Conservation (phyloP, 148 eudicot genomes). For the Silene conica region DNA sequence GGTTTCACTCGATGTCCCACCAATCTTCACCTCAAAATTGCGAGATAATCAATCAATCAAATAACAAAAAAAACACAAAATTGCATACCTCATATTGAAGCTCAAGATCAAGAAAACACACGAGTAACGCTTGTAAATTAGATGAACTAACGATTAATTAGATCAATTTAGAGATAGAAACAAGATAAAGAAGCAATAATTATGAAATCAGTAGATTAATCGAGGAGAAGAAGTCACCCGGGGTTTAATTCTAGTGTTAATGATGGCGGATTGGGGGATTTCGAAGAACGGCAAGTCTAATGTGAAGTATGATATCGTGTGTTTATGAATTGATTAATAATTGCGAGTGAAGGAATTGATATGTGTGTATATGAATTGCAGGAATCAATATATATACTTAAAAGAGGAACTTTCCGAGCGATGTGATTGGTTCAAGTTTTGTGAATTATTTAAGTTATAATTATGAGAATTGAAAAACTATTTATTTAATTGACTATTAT, state of each 20-base stretch:
- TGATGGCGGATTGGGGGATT: neutral
- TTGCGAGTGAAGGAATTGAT: no score
- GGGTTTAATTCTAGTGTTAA: constrained; percentile 21
- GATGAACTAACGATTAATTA: neutral
- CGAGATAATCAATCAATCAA: no score
- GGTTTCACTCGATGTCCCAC: neutral
- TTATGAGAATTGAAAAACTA: no score
- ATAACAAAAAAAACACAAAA: neutral
- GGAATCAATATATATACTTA: no score
- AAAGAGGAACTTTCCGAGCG: no score
- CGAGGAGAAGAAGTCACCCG: neutral
- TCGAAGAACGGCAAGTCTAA: neutral
- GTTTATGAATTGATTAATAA: no score
- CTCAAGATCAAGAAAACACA: constrained; percentile 1
- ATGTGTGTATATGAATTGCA: no score
- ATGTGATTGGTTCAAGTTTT: no score
- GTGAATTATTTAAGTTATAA: no score
- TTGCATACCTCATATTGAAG: constrained; percentile 24
- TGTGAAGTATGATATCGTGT: no score
- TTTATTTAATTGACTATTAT: no score
- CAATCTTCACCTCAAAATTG: neutral
- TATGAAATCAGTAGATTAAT: neutral
- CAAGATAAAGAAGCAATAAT: neutral
- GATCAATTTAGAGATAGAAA: neutral
- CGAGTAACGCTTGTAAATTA: constrained; percentile 12